Evolutionary conservation across 371 early-diverging fungal genomes (phyloP).

Genomic region (Mucor irregularis): DNA sequence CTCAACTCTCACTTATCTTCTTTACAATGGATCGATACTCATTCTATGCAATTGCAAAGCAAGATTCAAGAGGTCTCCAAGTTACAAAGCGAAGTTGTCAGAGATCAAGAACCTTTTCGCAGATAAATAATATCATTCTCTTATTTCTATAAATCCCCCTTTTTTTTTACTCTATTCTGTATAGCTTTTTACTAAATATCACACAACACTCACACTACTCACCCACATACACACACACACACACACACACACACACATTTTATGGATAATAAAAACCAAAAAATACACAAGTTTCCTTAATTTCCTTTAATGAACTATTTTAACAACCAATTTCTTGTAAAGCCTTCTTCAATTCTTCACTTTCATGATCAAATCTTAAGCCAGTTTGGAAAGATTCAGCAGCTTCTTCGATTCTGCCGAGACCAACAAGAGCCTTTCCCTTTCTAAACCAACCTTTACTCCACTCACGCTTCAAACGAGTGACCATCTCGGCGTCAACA

Average conservation of each 20-base stretch:
- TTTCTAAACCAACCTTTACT: slow-evolving; percentile 82
- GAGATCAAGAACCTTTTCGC: slow-evolving; percentile 16
- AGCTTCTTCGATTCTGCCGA: slow-evolving; percentile 68
- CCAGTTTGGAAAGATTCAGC: slow-evolving; percentile 69
- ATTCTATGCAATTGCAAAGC: slow-evolving; percentile 45
- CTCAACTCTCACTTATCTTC: slow-evolving; percentile 88
- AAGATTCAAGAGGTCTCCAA: slow-evolving; percentile 55
- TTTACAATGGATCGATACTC: slow-evolving; percentile 86
- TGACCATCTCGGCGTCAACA: slow-evolving; percentile 76
- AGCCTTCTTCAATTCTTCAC: slow-evolving; percentile 58
- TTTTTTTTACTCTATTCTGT: not conserved
- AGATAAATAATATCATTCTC: slow-evolving; percentile 5
- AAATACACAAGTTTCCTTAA: not conserved
- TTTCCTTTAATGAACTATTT: not conserved
- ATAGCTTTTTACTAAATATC: too few species aligned
- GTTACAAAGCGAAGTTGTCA: slow-evolving; percentile 46
- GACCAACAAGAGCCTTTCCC: slow-evolving; percentile 71
- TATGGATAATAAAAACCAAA: not conserved
- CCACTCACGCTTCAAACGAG: slow-evolving; percentile 74
- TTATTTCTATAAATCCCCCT: not conserved
- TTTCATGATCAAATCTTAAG: slow-evolving; percentile 67
- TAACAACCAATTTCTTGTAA: slow-evolving; percentile 21
- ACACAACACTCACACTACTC: not conserved
- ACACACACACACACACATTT: not conserved
- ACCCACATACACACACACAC: not conserved